Percentiles rank a stretch among this genome's conserved stretches.
These are phyloP conservation scores for Entomortierella chlamydospora DNA, from an alignment of 192 early-diverging fungal species.

Conservation along the genomic window DNA sequence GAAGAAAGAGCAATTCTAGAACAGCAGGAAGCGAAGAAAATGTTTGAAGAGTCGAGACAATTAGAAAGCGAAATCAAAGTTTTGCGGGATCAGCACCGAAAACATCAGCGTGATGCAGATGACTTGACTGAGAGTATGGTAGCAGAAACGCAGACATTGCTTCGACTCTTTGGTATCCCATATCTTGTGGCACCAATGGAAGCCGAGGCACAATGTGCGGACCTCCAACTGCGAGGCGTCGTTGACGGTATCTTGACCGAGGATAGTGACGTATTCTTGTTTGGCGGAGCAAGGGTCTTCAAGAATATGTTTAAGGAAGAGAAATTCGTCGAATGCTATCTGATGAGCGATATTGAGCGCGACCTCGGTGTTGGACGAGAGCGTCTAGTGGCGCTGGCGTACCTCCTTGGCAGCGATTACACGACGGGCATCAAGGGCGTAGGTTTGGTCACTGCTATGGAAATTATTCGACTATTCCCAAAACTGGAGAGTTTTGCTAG, in stretches of 20 bases:
- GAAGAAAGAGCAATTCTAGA: conserved; percentile 25
- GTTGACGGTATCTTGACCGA: conserved; percentile 98
- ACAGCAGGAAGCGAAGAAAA: conserved; percentile 45
- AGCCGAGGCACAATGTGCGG: conserved; percentile 97
- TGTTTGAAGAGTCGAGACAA: conserved; percentile 54
- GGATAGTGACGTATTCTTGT: conserved; percentile 97
- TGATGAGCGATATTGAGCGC: conserved; percentile 67
- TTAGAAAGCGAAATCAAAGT: conserved; percentile 65
- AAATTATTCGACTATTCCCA: conserved; percentile 84
- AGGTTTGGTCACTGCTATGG: conserved; percentile 90
- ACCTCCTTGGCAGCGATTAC: conserved; percentile 97
- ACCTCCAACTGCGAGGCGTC: conserved; percentile 64
- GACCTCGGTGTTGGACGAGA: conserved; percentile 77
- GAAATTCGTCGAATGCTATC: conserved; percentile 90
- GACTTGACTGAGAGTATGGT: conserved; percentile 80
- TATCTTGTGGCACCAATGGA: conserved; percentile 95
- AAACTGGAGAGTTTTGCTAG: conserved; percentile 64
- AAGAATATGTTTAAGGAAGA: conserved; percentile 95
- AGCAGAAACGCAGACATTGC: conserved; percentile 76
- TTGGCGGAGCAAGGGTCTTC: conserved; percentile 85
- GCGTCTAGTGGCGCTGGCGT: conserved; percentile 86
- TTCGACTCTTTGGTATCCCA: conserved; percentile 93
- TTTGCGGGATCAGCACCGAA: conserved; percentile 61
- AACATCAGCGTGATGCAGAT: conserved; percentile 69
- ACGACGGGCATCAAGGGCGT: conserved; percentile 89